A percentile compares a stretch with the other conserved stretches of the same genome.
Evolutionary conservation across 805 yeast genomes (phyloP).

Genomic region (Saturnispora mendoncae): DNA sequence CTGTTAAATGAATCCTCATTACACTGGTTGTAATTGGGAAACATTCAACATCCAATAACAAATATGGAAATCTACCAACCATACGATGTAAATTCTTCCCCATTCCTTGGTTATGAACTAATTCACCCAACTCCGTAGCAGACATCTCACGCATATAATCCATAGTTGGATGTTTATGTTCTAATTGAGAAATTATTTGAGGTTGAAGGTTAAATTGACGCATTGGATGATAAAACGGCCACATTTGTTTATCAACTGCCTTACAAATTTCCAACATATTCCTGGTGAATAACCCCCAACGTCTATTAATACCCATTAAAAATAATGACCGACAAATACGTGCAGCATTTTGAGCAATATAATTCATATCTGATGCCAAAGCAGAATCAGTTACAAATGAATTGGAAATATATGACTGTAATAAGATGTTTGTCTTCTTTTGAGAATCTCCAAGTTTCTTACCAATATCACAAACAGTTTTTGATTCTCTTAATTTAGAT

Average conservation of each 20-base stretch:
- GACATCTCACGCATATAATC: constrained; percentile 67
- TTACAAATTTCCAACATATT: constrained; percentile 75
- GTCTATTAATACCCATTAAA: constrained; percentile 72
- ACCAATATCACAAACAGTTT: constrained; percentile 74
- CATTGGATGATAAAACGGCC: constrained; percentile 90
- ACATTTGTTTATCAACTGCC: constrained; percentile 70
- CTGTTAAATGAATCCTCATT: constrained; percentile 62
- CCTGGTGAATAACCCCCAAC: constrained; percentile 82
- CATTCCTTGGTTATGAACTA: constrained; percentile 73
- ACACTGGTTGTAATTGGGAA: constrained; percentile 86
- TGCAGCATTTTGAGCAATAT: constrained; percentile 92
- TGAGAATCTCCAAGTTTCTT: constrained; percentile 66
- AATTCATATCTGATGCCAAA: constrained; percentile 74
- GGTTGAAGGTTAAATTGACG: constrained; percentile 77
- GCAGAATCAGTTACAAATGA: constrained; percentile 71
- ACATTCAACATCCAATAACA: constrained; percentile 69
- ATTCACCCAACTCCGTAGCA: constrained; percentile 73
- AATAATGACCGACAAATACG: constrained; percentile 90
- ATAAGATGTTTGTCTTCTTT: constrained; percentile 77
- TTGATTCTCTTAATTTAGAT: constrained; percentile 45
- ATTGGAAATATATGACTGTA: constrained; percentile 83
- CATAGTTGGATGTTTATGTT: constrained; percentile 57
- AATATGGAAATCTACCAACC: constrained; percentile 64
- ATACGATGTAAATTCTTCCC: constrained; percentile 55
- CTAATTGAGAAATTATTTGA: constrained; percentile 51